Percentiles rank a stretch among this genome's conserved stretches.
Conservation (phyloP, 345 rosid genomes). For the Jatropha curcas region DNA sequence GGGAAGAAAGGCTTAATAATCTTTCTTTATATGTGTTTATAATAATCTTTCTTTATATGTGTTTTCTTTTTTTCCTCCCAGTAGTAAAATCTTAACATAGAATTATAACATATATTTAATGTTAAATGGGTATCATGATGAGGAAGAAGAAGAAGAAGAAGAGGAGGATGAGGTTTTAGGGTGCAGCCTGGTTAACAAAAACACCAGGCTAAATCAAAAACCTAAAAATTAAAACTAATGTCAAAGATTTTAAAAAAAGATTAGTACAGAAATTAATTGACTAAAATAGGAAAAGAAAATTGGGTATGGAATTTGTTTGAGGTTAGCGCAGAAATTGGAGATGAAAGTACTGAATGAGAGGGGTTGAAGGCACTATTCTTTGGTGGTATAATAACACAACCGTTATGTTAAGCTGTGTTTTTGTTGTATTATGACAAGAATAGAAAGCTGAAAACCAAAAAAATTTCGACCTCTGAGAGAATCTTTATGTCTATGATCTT, state of each 20-base stretch:
- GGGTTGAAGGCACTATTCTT: background rate
- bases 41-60: no score
- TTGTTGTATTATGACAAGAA: no score
- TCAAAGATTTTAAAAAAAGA: background rate
- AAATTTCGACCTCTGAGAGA: no score
- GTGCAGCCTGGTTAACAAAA: background rate
- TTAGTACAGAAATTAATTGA: background rate
- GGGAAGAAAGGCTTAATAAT: background rate
- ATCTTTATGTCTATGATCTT: no score
- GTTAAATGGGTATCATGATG: no score
- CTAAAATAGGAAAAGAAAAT: background rate
- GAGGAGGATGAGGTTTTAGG: background rate
- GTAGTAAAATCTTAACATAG: no score
- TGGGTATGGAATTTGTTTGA: constrained; percentile 1
- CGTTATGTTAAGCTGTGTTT: no score
- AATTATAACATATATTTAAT: no score
- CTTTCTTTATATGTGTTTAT: no score
- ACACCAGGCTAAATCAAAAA: constrained; percentile 4
- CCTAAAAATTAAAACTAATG: background rate
- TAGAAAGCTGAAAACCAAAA: no score
- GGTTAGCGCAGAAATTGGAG: constrained; percentile 15
- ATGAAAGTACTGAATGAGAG: background rate
- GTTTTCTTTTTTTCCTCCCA: background rate
- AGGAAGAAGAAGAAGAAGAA: background rate
- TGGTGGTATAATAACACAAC: background rate